These are phyloP conservation scores for Mycena latifolia DNA, from an alignment of 768 basidiomycete genomes.

Conservation along the genomic window DNA sequence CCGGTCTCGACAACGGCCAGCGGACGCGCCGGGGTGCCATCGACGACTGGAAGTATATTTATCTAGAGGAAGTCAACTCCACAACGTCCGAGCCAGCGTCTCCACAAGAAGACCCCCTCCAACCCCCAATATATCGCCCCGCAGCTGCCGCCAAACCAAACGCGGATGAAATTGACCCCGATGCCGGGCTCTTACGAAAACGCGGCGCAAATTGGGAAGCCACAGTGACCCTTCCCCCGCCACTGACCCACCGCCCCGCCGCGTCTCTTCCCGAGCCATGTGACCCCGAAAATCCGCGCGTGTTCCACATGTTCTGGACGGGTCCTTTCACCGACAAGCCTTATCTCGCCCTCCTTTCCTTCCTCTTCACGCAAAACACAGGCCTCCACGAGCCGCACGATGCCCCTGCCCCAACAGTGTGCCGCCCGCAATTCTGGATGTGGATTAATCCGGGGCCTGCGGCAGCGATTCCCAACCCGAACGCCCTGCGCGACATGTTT, in stretches of 20 bases:
- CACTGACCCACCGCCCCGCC: conserved; percentile 57
- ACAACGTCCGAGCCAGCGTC: conserved; percentile 41
- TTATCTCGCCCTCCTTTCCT: conserved; percentile 92
- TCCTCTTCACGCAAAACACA: conserved; percentile 93
- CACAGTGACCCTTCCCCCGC: conserved; percentile 60
- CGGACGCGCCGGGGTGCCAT: conserved; percentile 79
- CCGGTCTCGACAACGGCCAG: conserved; percentile 83
- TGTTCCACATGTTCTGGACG: conserved; percentile 98
- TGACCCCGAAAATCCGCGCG: conserved; percentile 79
- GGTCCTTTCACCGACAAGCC: conserved; percentile 98
- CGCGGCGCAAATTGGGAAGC: conserved; percentile 70
- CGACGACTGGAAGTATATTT: conserved; percentile 87
- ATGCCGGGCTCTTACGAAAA: conserved; percentile 70
- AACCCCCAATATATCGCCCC: conserved; percentile 38
- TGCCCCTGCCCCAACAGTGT: conserved; percentile 61
- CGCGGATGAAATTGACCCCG: conserved; percentile 55
- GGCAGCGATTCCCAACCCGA: conserved; percentile 83
- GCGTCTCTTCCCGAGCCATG: conserved; percentile 65
- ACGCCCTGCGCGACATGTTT: conserved; percentile 86
- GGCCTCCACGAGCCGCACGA: conserved; percentile 72
- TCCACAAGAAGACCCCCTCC: conserved; percentile 15
- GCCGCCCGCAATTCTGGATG: conserved; percentile 93
- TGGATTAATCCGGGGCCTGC: conserved; percentile 98
- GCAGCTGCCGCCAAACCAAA: conserved; percentile 41
- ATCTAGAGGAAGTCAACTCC: conserved; percentile 62